phyloP scores from a whole-genome alignment of 306 rosid genomes.

The Lagenaria siceraria region DNA sequence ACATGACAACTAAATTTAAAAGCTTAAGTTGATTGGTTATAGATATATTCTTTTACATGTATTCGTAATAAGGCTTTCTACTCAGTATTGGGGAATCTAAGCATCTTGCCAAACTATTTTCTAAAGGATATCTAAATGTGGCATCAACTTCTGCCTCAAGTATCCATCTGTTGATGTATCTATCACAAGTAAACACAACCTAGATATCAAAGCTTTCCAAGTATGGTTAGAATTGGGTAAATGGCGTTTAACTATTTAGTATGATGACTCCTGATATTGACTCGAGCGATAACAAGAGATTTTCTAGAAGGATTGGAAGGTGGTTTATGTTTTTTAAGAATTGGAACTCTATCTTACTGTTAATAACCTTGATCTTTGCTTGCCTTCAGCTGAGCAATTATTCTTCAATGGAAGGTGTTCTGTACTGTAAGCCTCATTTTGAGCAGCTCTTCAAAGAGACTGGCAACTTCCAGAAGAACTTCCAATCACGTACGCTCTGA shows the following conservation, averaged over 20 bases:
- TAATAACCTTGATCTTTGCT: not conserved
- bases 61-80: not conserved
- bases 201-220: not conserved
- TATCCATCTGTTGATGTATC: not conserved
- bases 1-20: not conserved
- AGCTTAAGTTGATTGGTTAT: not conserved
- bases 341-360: not conserved
- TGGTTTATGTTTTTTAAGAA: not conserved
- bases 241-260: not conserved
- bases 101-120: not conserved
- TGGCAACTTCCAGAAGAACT: conserved; percentile 74
- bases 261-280: not conserved
- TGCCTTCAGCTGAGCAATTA: conserved; percentile 76
- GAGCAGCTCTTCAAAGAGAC: conserved; percentile 94
- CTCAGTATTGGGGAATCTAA: too few relatives aligned
- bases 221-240: not conserved
- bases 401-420: conserved; percentile 94
- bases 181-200: not conserved
- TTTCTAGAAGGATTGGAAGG: not conserved
- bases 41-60: not conserved
- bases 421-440: conserved; percentile 85
- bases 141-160: not conserved
- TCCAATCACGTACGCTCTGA: conserved; percentile 58
- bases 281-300: not conserved
- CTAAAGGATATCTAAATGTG: not conserved